Conservation (phyloP, 768 basidiomycete genomes). For the Panaeolus papilionaceus region DNA sequence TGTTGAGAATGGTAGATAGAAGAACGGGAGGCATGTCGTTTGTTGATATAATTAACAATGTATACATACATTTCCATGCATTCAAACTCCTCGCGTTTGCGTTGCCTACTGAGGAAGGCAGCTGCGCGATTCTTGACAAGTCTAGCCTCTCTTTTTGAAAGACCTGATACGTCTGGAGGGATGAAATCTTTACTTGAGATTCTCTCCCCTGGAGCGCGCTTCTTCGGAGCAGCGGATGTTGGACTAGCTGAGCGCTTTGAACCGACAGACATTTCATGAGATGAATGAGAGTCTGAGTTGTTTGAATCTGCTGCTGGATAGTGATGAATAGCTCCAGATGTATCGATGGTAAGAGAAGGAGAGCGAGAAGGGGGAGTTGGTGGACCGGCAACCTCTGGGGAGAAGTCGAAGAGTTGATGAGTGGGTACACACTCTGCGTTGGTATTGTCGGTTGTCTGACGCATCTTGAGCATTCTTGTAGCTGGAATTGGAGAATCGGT, state of each 20-base stretch:
- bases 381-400: slow-evolving; percentile 38
- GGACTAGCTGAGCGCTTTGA: slow-evolving; percentile 55
- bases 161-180: slow-evolving; percentile 86
- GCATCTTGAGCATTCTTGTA: slow-evolving; percentile 57
- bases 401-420: slow-evolving; percentile 74
- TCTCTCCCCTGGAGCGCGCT: slow-evolving; percentile 55
- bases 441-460: slow-evolving; percentile 48
- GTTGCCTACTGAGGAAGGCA: slow-evolving; percentile 88
- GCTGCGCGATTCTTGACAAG: slow-evolving; percentile 93
- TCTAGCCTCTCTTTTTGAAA: slow-evolving; percentile 90
- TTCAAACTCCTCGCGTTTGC: slow-evolving; percentile 93
- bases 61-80: slow-evolving; percentile 84
- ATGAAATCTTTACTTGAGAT: slow-evolving; percentile 81
- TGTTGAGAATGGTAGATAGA: slow-evolving; percentile 22
- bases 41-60: slow-evolving; percentile 16
- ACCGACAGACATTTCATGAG: slow-evolving; percentile 33
- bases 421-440: slow-evolving; percentile 68
- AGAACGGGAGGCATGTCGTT: not conserved
- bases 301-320: slow-evolving; percentile 24
- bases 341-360: slow-evolving; percentile 23
- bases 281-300: slow-evolving; percentile 42
- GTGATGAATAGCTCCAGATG: slow-evolving; percentile 17
- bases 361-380: slow-evolving; percentile 33
- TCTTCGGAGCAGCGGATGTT: slow-evolving; percentile 44
- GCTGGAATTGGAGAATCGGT: slow-evolving; percentile 53